Evolutionary conservation across 2,329 filamentous ascomycete species (phyloP).

Genomic region (Cladosporium oxysporum): DNA sequence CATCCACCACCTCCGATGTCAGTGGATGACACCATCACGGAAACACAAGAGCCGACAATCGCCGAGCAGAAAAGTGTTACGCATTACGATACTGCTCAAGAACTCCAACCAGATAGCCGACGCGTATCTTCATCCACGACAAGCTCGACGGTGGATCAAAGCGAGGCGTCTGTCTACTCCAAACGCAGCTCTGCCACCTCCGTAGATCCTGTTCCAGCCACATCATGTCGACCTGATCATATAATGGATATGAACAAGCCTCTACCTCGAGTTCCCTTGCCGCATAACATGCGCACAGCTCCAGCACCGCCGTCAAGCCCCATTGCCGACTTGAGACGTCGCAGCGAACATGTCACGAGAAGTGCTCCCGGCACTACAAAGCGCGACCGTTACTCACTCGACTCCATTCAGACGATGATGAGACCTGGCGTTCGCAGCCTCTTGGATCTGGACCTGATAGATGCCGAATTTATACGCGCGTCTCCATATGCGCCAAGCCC

Average conservation of each 20-base stretch:
- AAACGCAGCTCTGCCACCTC: conserved; percentile 36
- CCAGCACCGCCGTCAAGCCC: conserved; percentile 16
- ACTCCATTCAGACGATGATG: not conserved
- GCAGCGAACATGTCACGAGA: not conserved
- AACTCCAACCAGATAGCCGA: conserved; percentile 14
- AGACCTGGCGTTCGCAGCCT: conserved; percentile 1
- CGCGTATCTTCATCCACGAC: conserved; percentile 38
- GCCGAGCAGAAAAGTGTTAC: not conserved
- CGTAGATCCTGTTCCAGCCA: conserved; percentile 22
- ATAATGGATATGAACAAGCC: conserved; percentile 27
- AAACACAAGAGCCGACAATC: not conserved
- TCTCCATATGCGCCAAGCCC: conserved; percentile 22
- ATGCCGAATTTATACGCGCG: conserved; percentile 21
- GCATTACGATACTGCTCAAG: conserved; percentile 2
- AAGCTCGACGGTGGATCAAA: conserved; percentile 32
- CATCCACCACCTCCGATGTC: not conserved
- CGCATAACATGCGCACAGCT: conserved; percentile 17
- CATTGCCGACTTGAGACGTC: not conserved
- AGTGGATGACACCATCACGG: not conserved
- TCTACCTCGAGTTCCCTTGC: conserved; percentile 25
- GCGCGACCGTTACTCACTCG: not conserved
- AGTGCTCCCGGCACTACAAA: conserved; percentile 7
- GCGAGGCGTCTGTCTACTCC: conserved; percentile 44
- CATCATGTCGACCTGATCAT: not conserved
- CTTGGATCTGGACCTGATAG: conserved; percentile 18